Percentiles rank a stretch among this genome's conserved stretches.
Evolutionary conservation across 2,329 filamentous ascomycete genomes (phyloP).

Genomic region (Cladosporium sp.): DNA sequence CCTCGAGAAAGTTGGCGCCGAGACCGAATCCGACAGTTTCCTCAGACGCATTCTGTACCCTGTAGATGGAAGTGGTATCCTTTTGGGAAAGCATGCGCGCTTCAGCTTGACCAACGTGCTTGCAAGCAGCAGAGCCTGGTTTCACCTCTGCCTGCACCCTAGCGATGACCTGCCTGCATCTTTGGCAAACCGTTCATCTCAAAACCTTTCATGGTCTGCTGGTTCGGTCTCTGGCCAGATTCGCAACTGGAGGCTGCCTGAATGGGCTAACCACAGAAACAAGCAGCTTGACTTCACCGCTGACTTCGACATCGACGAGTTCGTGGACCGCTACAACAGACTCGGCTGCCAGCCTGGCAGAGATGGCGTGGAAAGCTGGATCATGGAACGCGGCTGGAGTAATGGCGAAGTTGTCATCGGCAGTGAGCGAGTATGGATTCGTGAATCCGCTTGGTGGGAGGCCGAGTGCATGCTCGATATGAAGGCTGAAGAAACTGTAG

Average conservation of each 20-base stretch:
- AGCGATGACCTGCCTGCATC: constrained; percentile 78
- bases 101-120: constrained; percentile 72
- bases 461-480: constrained; percentile 93
- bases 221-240: constrained; percentile 88
- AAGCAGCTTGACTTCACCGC: constrained; percentile 91
- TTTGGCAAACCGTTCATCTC: constrained; percentile 65
- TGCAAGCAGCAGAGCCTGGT: constrained; percentile 86
- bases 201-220: constrained; percentile 86
- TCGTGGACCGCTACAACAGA: constrained; percentile 72
- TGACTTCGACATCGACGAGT: constrained; percentile 93
- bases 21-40: constrained; percentile 77
- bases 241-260: constrained; percentile 85
- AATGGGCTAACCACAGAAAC: constrained; percentile 93
- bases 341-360: constrained; percentile 85
- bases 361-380: constrained; percentile 91
- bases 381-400: constrained; percentile 93
- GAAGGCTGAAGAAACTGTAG: constrained; percentile 51
- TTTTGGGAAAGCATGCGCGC: constrained; percentile 70
- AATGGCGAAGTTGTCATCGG: constrained; percentile 94
- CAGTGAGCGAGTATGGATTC: constrained; percentile 89
- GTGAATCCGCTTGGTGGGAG: constrained; percentile 94
- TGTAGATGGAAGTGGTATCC: constrained; percentile 69
- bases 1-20: constrained; percentile 79
- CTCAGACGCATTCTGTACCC: constrained; percentile 78
- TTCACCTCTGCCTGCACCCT: constrained; percentile 85